Conservation (phyloP, 2,329 filamentous ascomycete genomes). For the Penicillium digitatum region DNA sequence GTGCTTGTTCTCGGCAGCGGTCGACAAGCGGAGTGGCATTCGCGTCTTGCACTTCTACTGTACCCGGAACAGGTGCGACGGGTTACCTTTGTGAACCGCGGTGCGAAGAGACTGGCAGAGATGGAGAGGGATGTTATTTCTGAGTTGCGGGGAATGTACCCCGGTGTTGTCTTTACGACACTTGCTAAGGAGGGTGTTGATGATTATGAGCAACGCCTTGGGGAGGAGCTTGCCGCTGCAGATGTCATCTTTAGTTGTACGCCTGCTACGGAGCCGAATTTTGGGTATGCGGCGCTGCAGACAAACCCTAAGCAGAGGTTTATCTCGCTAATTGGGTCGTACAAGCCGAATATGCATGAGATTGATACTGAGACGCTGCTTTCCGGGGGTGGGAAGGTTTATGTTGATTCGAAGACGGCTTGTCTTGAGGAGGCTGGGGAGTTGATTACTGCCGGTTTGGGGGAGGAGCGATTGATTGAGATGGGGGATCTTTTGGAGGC, state of each 20-base stretch:
- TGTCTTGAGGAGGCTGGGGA: slow-evolving; percentile 48
- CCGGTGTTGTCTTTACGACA: slow-evolving; percentile 30
- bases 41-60: slow-evolving; percentile 50
- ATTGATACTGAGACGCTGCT: slow-evolving; percentile 45
- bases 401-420: slow-evolving; percentile 57
- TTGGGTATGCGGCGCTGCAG: slow-evolving; percentile 37
- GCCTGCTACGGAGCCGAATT: slow-evolving; percentile 45
- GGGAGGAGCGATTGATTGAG: slow-evolving; percentile 40
- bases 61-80: slow-evolving; percentile 47
- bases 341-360: slow-evolving; percentile 53
- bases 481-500: slow-evolving; percentile 39
- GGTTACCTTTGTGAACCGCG: slow-evolving; percentile 74
- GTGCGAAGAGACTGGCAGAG: slow-evolving; percentile 56
- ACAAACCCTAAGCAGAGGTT: slow-evolving; percentile 41
- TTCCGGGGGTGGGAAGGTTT: slow-evolving; percentile 60
- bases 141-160: slow-evolving; percentile 37
- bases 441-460: slow-evolving; percentile 41
- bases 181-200: slow-evolving; percentile 62
- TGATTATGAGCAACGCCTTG: slow-evolving; percentile 35
- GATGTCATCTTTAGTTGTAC: slow-evolving; percentile 52
- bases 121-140: slow-evolving; percentile 29
- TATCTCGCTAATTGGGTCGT: slow-evolving; percentile 53
- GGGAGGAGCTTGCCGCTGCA: slow-evolving; percentile 28
- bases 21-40: slow-evolving; percentile 50
- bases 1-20: slow-evolving; percentile 50